Evolutionary conservation across 2,329 filamentous ascomycete genomes (phyloP), one percentile per base, ranked within the genome.

Genomic region (Aspergillus tubingensis): DNA sequence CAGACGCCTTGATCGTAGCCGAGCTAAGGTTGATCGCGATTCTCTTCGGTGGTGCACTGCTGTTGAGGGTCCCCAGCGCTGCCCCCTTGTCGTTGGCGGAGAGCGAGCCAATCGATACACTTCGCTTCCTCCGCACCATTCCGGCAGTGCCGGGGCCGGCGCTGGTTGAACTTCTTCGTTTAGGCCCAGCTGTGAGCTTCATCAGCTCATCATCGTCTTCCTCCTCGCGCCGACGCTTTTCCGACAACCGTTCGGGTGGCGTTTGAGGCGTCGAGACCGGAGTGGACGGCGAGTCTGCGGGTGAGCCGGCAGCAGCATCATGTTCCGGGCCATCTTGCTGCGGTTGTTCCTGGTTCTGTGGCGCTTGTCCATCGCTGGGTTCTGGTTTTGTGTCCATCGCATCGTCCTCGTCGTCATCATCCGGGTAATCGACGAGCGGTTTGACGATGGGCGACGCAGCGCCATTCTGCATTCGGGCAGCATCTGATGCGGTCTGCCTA

Each of bases 171-270:
- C 77, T 81, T 60, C 80, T 74, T 55, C 80, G 75, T 66, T 81
- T 81, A 1, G 77, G 74, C 23, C 75, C 77, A 8, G 75, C 73
- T 65, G 91, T 87, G 68, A 97, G 83, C 77, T 95, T 96, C 57
- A 88, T 88, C n/a, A 98, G 79, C 70, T 94, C 91, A 65, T 97
- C 93, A 58, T 96, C 93, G 49, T 97, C 94, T 63, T 97, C 94
- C 72, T 96, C 93, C 68, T 83, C 80, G 47, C 95, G 86, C 51
- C 94, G 86, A 51, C 94, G 89, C 77, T 98, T 98, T 74, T 96
- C 91, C 0, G 92, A 90, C 17, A 96, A 78, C 57, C 91, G 85
- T 75, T 96, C 92, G 0, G 88, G 90, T 3, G 89, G 88, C 13
- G 65, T 68, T 51, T 73, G 73, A 11, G 64, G 60, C 5, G 62